Base-by-base conservation (phyloP, 139 green algal genomes). In the Penium margaritaceum region DNA sequence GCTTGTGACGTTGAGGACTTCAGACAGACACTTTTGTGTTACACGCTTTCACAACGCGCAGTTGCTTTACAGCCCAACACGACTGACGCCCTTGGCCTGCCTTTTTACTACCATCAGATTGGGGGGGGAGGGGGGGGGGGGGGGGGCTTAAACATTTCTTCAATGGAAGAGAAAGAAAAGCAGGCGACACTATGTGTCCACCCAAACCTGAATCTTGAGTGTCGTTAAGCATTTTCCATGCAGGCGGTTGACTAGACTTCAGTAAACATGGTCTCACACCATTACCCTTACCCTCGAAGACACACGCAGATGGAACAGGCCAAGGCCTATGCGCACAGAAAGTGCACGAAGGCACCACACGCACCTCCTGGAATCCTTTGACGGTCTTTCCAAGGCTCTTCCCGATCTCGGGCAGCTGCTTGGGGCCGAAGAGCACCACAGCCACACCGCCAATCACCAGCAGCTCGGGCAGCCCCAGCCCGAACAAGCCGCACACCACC, bases 401-500 rank as follows among this genome's bases (percentile, higher is more conserved):
- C 30, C 92, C 92, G 1, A 97, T 78, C 74, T 96, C 92, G 1
- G 92, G 92, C 35, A 97, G 88, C 79, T 96, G 95, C 75, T 82
- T 90, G n/a, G 92, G 92, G 5, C 81, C 81, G 54, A 86, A 86
- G 7, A 86, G 57, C 34, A 86, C 41, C 27, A 72, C 62, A 2
- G 81, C 71, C 1, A 86, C 81, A 51, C 76, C 81, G 46, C 43
- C 81, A 21, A 86, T 81, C 7, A 86, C 81, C 6, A 82, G 63
- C 5, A 86, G 53, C 65, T 86, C 81, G 2, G 81, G 81, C 1
- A 81, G 29, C 15, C 81, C 81, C 17, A 86, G 77, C 3, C 81
- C 81, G 35, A 86, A 86, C 17, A 86, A n/a, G 21, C 76, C 65
- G 37, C 47, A 68, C 38, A 81, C 64, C 27, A 37, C 24, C 51